These are phyloP conservation scores for Microdochium paspali DNA, from an alignment of 2,329 filamentous ascomycete species.

Conservation along the genomic window DNA sequence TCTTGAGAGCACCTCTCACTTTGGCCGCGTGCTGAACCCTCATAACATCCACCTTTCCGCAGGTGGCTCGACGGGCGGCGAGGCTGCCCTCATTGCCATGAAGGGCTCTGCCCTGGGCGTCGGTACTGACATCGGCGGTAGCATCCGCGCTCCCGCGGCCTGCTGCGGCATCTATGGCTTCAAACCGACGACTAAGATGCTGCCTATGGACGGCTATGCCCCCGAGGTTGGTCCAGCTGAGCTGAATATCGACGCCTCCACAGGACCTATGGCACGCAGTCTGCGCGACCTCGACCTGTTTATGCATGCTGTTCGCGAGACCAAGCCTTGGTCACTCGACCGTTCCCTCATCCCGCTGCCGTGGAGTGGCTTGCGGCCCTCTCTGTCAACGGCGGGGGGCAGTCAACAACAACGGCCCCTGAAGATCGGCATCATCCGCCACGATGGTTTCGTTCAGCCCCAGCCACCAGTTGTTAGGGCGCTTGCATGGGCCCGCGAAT, in stretches of 20 bases:
- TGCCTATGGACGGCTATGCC: constrained; percentile 16
- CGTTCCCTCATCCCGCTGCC: constrained; percentile 17
- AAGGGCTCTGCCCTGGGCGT: neutral
- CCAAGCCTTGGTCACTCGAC: constrained; percentile 16
- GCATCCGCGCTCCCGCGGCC: neutral
- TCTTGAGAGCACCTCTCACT: constrained; percentile 28
- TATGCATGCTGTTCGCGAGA: constrained; percentile 12
- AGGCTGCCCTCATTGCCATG: neutral
- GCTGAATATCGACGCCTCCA: constrained; percentile 22
- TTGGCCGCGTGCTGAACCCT: neutral
- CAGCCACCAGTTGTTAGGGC: constrained; percentile 26
- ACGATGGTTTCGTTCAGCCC: constrained; percentile 25
- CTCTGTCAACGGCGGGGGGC: no score
- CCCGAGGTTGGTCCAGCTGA: constrained; percentile 15
- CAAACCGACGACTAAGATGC: constrained; percentile 4
- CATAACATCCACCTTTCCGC: neutral
- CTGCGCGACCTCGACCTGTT: constrained; percentile 24
- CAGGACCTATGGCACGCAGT: constrained; percentile 21
- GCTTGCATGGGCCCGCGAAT: constrained; percentile 19
- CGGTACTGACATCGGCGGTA: neutral
- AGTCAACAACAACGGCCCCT: constrained; percentile 10
- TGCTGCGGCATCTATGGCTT: neutral
- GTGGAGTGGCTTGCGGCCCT: constrained; percentile 17
- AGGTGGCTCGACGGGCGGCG: neutral
- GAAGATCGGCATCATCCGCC: constrained; percentile 32